Percentiles rank a stretch among this genome's conserved stretches.
Conservation (phyloP, 2,329 filamentous ascomycete genomes). For the Xylaria sp. region DNA sequence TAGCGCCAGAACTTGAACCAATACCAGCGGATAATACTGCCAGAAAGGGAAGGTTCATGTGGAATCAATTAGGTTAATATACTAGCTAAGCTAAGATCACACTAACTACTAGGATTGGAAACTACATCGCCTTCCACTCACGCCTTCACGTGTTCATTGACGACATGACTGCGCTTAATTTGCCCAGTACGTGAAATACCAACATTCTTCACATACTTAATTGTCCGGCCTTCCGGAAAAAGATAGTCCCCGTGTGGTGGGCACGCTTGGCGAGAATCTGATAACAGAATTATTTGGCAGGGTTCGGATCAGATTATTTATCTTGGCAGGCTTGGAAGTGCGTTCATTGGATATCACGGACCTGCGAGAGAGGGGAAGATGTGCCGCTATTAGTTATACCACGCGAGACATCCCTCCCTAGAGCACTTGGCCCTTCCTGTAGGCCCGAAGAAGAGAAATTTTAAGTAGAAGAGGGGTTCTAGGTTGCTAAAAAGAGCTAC, state of each 20-base stretch:
- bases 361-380: too few species aligned
- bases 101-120: not conserved
- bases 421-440: too few species aligned
- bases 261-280: constrained; percentile 22
- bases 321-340: constrained; percentile 9
- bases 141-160: not conserved
- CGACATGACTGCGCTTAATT: not conserved
- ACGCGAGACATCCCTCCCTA: too few species aligned
- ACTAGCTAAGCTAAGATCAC: not conserved
- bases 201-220: too few species aligned
- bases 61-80: not conserved
- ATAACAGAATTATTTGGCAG: constrained; percentile 10
- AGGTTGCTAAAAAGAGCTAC: not conserved
- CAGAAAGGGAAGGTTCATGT: not conserved
- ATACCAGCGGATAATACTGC: not conserved
- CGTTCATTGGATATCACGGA: constrained; percentile 7
- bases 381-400: too few species aligned
- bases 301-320: constrained; percentile 31
- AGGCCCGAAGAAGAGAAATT: not conserved
- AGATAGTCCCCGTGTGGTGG: not conserved
- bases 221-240: not conserved
- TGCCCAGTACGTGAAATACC: too few species aligned
- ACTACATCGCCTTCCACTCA: not conserved
- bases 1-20: not conserved
- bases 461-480: not conserved